These are phyloP conservation scores for Clohesyomyces aquaticus DNA, from an alignment of 495 filamentous ascomycete genomes.

Conservation along the genomic window DNA sequence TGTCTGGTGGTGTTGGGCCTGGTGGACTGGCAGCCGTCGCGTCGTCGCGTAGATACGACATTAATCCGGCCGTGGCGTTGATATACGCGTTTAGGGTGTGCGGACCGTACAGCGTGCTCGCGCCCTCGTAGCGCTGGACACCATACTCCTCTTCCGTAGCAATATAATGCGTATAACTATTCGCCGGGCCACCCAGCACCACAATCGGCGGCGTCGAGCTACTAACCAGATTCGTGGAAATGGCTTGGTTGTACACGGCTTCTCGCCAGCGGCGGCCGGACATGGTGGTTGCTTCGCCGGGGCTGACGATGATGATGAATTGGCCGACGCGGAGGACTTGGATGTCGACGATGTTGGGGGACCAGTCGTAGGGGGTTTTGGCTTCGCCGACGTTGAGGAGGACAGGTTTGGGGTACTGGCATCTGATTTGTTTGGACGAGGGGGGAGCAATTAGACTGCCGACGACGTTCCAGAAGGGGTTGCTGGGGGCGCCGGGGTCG, in stretches of 20 bases:
- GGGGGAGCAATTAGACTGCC: slow-evolving; percentile 73
- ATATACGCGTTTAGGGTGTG: slow-evolving; percentile 89
- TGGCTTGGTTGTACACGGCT: slow-evolving; percentile 64
- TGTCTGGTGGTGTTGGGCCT: slow-evolving; percentile 77
- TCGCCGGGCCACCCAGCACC: slow-evolving; percentile 90
- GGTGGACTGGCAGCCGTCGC: slow-evolving; percentile 43
- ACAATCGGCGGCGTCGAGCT: slow-evolving; percentile 61
- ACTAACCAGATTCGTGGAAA: slow-evolving; percentile 51
- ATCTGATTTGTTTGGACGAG: slow-evolving; percentile 69
- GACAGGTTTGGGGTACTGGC: slow-evolving; percentile 85
- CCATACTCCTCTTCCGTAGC: slow-evolving; percentile 88
- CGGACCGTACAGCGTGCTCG: slow-evolving; percentile 92
- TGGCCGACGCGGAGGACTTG: slow-evolving; percentile 88
- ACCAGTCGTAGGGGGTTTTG: slow-evolving; percentile 80
- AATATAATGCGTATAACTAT: slow-evolving; percentile 97
- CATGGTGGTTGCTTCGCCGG: slow-evolving; percentile 96
- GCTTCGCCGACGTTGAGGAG: slow-evolving; percentile 88
- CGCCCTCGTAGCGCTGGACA: slow-evolving; percentile 93
- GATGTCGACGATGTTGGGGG: slow-evolving; percentile 90
- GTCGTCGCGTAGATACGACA: slow-evolving; percentile 66
- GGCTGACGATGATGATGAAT: slow-evolving; percentile 81
- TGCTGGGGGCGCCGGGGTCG: slow-evolving; percentile 69
- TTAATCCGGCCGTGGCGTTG: slow-evolving; percentile 73
- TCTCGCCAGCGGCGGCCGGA: slow-evolving; percentile 88
- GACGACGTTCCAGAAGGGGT: slow-evolving; percentile 82